Evolutionary conservation across 352 stramenopile species (phyloP), one percentile per base, ranked within the genome.

Genomic region (Stephanocyclus meneghinianus): DNA sequence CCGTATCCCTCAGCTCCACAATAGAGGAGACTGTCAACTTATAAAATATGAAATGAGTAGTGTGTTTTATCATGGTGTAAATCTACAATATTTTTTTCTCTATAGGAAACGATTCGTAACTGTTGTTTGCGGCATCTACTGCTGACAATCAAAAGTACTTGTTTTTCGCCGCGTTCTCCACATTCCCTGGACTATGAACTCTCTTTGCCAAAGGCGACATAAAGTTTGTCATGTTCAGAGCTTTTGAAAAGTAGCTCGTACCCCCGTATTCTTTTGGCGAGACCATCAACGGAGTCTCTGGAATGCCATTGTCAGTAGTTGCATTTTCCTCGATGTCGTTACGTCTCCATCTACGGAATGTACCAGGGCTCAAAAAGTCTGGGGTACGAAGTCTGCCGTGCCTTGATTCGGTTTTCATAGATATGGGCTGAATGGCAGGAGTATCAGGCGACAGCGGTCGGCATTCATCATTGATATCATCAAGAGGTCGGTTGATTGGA

Each of bases 391-490:
- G 59, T 62, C 61, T 35, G 55, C 45, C 8, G 40, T n/a, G n/a
- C 13, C 37, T 35, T 66, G 32, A 45, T 26, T 15, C 18, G 32
- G 32, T 29, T 26, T 29, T 51, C 3, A 35, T 32, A 35, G 47
- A 40, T 61, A 7, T 8, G 32, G 30, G 26, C 15, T 55, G 40
- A 18, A 71, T 71, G 3, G 15, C 26, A 35, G 61, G 44, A 1
- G 62, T 51, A 2, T 72, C 57, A 62, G 71, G 62, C 16, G 71
- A 57, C 37, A 71, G 61, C 51, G 50, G 61, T n/a, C 42, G 66
- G 29, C 37, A 68, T 60, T 70, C 61, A 65, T 72, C 50, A 71
- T 57, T 57, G 42, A 9, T 67, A 35, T 66, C 71, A 57, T 72
- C 48, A 67, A 16, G 11, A 60, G 29, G 2, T 65, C 26, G 9